Percentiles rank a stretch among this genome's conserved stretches.
phyloP scores from a whole-genome alignment of 192 early-diverging fungal genomes.

The Coemansia sp. region DNA sequence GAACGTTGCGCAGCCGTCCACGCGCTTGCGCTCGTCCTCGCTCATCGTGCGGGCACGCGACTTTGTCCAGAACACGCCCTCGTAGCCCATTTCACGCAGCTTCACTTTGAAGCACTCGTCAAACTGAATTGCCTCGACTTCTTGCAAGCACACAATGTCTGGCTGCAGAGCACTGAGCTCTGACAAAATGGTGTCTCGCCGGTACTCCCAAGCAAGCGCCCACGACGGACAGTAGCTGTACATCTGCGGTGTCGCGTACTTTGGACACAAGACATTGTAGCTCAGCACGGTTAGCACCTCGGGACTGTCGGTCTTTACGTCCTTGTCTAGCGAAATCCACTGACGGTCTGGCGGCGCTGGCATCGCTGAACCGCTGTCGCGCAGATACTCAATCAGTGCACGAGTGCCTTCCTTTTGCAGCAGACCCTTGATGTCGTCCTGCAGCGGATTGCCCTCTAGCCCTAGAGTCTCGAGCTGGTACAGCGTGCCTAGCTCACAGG shows the following conservation, averaged over 20 bases:
- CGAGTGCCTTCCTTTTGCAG: constrained; percentile 86
- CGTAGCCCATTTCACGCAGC: constrained; percentile 71
- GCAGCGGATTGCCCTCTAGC: constrained; percentile 92
- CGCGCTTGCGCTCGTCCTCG: constrained; percentile 79
- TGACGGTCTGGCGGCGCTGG: constrained; percentile 81
- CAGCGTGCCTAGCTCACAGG: constrained; percentile 84
- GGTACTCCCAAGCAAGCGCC: constrained; percentile 92
- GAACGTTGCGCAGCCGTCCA: constrained; percentile 97
- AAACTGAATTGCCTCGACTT: constrained; percentile 83
- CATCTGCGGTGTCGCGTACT: constrained; percentile 81
- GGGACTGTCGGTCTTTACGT: constrained; percentile 57
- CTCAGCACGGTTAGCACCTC: constrained; percentile 88
- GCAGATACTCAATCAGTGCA: constrained; percentile 79
- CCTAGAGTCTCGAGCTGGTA: constrained; percentile 89
- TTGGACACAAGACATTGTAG: constrained; percentile 90
- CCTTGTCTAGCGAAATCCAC: constrained; percentile 86
- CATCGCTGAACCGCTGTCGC: constrained; percentile 81
- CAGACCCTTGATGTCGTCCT: constrained; percentile 73
- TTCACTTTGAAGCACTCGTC: constrained; percentile 84
- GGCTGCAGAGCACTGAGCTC: constrained; percentile 86
- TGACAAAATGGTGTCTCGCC: constrained; percentile 81
- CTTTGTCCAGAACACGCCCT: constrained; percentile 92
- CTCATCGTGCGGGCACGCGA: constrained; percentile 92
- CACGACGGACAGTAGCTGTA: constrained; percentile 96
- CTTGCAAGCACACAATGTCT: constrained; percentile 94